Base-by-base conservation (phyloP, 345 rosid species). In the Citrus mangshanensis region DNA sequence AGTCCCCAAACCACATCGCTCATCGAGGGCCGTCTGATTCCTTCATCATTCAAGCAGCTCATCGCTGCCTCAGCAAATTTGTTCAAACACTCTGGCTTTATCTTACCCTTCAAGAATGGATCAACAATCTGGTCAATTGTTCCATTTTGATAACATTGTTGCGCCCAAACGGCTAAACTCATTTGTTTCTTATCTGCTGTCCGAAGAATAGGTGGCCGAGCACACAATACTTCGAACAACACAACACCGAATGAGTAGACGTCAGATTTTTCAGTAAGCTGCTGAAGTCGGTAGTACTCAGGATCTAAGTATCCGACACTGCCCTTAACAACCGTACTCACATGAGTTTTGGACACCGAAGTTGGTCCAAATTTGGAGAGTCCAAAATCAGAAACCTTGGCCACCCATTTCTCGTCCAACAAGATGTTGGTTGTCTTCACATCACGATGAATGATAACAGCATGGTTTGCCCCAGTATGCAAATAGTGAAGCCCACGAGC, bases 211-310 rank as follows among this genome's bases (percentile, higher is more conserved):
- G 87, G 78, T 3, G 92, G 86, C 74, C 91, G 77, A 13, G 85
- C 89, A 19, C 92, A 87, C 18, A 91, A 18, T 21, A 87, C 85
- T 71, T 93, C 97, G n/a, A 84, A 81, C 60, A 91, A 49, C 63
- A 93, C 93, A 25, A 89, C 88, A 5, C 92, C 93, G 22, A 91
- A 93, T 2, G 93, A 93, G 72, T 89, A 93, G 34, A 89, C 93
- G 75, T 92, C 97, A 0, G 93, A 90, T 82, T 92, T 92, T 5
- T 88, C 91, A 0, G 95, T 89, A 9, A 92, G 73, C 30, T 78
- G 78, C 66, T 88, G 89, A 49, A 81, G 86, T 21, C 92, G 89
- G 34, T 73, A 86, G 64, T 89, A 89, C 68, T 92, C 93, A 1
- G 94, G 97, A 63, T 92, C 97, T 61, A 90, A 69, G 59, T 90